Evolutionary conservation across 306 rosid species (phyloP), one percentile per base, ranked within the genome.

Genomic region (Quercus aquifolioides): DNA sequence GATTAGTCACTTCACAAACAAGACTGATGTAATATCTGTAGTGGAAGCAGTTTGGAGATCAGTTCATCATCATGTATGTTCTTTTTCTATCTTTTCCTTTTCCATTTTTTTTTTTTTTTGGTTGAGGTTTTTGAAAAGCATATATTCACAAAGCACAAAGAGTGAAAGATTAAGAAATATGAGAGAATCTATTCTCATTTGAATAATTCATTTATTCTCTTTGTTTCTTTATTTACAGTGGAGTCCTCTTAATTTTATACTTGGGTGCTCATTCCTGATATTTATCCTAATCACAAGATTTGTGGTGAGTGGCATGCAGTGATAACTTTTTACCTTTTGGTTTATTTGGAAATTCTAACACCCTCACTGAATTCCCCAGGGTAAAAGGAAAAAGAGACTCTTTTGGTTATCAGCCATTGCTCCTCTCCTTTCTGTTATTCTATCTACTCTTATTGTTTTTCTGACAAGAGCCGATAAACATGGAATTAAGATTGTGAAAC

Each of bases 401-500:
- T 91, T 92, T 83, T 91, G 99, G 97, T 78, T 94, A 86, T 82
- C 97, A 62, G 92, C 97, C 56, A 82, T 91, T 15, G 81, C 97
- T 23, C 97, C 99, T 78, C 90, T 95, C 2, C 15, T 88, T 3
- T 91, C 92, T 0, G 93, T 95, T 31, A 75, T 91, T 68, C 1
- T 90, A 11, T 90, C 99, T 20, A 95, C 99, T 1, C 74, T 90
- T 0, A 9, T 83, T 49, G 99, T 95, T 18, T 95, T 49, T 79
- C 73, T 91, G 28, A 86, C 90, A 43, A 73, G 83, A 54, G 97
- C 92, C 0, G 98, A 94, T 77, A 84, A 80, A 54, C 74, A 82
- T 54, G 98, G 98, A 11, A 87, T 94, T 8, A 88, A 86, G 54
- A 94, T 94, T 60, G 93, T 94, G 63, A 92, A 89, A 85, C 96